Evolutionary conservation across 768 basidiomycete species (phyloP), one percentile per base, ranked within the genome.

Genomic region (Royoungia palumana): DNA sequence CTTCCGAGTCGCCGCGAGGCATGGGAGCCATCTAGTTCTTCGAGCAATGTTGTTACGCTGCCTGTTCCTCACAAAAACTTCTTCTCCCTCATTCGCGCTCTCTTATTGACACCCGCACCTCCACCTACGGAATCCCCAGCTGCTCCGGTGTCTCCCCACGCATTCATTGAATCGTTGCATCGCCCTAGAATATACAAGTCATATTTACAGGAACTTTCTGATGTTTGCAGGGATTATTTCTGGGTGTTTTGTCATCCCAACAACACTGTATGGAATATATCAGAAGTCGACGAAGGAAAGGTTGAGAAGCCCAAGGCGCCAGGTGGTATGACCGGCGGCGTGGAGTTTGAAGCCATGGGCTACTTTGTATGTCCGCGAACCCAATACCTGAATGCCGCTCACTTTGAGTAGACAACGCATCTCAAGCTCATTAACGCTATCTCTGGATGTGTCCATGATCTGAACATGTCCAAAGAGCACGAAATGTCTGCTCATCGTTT

Each of bases 221-320:
- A 97, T 59, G 75, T 94, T 4, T 94, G 94, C 64, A 73, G 94
- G 20, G 96, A 99, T 65, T 92, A 91, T 70, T 92, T 90, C 68
- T 94, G 93, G 93, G 86, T 96, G 35, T 95, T 98, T 70, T 97
- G 95, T 65, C 96, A 99, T 63, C 87, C 88, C 3, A 87, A 85
- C 63, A 99, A 98, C 58, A 83, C 84, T 0, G 83, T 98, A 43
- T 97, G 95, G 95, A 75, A 83, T 17, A 70, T 96, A 17, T 67
- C 76, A 8, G 87, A 95, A 57, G 86, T 89, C 2, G 91, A 97
- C 63, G 87, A 92, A 62, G 79, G 72, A 2, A 80, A 81, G 51
- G 91, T 92, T 5, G 94, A 96, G 69, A 88, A 85, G 61, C 93
- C 93, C 13, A 77, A 88, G 48, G 95, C 96, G 12, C 96, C 96